Conservation (phyloP, 129 eudicot species). For the Heracleum sosnowskyi region DNA sequence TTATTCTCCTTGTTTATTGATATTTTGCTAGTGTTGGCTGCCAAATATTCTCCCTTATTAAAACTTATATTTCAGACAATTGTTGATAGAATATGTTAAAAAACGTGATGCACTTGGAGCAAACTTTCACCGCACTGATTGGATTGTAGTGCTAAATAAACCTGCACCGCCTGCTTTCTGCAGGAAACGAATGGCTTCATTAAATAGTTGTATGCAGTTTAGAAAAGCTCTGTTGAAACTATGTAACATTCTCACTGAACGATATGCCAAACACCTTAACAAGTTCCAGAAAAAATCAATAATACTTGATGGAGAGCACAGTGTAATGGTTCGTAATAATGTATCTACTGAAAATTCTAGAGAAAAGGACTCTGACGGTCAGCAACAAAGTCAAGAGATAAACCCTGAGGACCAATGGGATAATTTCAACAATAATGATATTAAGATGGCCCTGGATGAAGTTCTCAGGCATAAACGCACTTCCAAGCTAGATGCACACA, state of each 20-base stretch:
- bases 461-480: slow-evolving; percentile 47
- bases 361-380: slow-evolving; percentile 13
- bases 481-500: slow-evolving; percentile 34
- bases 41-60: too few relatives aligned
- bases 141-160: slow-evolving; percentile 54
- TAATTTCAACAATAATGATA: slow-evolving; percentile 50
- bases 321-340: slow-evolving; percentile 17
- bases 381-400: too few relatives aligned
- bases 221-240: slow-evolving; percentile 62
- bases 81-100: slow-evolving; percentile 67
- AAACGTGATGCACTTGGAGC: slow-evolving; percentile 77
- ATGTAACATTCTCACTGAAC: too few relatives aligned
- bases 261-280: slow-evolving; percentile 55
- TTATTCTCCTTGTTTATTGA: too few relatives aligned
- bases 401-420: slow-evolving; percentile 50
- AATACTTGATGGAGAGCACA: slow-evolving; percentile 17
- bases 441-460: slow-evolving; percentile 51
- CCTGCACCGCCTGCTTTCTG: slow-evolving; percentile 72
- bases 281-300: slow-evolving; percentile 33
- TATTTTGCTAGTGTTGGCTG: too few relatives aligned
- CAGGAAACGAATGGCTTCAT: slow-evolving; percentile 60
- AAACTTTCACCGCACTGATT: slow-evolving; percentile 55
- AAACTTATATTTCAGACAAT: slow-evolving; percentile 35
- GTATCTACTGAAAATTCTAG: slow-evolving; percentile 6
- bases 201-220: slow-evolving; percentile 42